Evolutionary conservation across 345 rosid species (phyloP).

Genomic region (Eucalyptus microcorys): DNA sequence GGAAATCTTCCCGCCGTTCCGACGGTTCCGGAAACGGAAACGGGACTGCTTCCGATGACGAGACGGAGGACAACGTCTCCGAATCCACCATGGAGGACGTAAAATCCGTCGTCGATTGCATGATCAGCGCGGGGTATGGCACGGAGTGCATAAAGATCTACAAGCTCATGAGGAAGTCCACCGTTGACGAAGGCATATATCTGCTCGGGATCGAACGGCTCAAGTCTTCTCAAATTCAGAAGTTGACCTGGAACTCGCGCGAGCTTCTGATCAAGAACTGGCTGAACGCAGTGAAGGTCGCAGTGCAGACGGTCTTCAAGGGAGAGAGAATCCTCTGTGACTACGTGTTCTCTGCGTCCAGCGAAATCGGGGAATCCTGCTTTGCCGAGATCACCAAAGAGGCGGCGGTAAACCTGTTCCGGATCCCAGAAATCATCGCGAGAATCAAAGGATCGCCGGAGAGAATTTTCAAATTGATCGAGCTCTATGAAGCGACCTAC

Average conservation of each 20-base stretch:
- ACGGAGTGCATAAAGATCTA: slow-evolving; percentile 19
- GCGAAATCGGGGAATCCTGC: slow-evolving; percentile 11
- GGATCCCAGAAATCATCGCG: slow-evolving; percentile 14
- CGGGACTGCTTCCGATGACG: background rate
- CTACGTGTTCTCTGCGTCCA: slow-evolving; percentile 16
- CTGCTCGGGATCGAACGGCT: slow-evolving; percentile 9
- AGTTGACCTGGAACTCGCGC: slow-evolving; percentile 1
- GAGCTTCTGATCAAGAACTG: slow-evolving; percentile 10
- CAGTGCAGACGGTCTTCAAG: slow-evolving; percentile 1
- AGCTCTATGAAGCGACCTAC: slow-evolving; percentile 4
- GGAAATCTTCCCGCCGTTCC: background rate
- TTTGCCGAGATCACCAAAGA: slow-evolving; percentile 22
- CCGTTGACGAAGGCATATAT: slow-evolving; percentile 19
- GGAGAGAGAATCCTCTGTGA: slow-evolving; percentile 20
- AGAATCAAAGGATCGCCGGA: slow-evolving; percentile 6
- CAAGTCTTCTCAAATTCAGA: slow-evolving; percentile 10
- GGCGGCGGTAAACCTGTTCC: slow-evolving; percentile 8
- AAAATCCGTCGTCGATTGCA: slow-evolving; percentile 25
- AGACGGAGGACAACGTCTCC: background rate
- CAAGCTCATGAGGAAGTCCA: slow-evolving; percentile 15
- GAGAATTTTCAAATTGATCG: slow-evolving; percentile 8
- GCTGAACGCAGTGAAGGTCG: slow-evolving; percentile 12
- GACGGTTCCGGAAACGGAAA: background rate
- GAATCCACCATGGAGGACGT: slow-evolving; percentile 6
- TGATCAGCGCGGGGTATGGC: slow-evolving; percentile 22